phyloP scores from a whole-genome alignment of 2,329 filamentous ascomycete species.

The Cyphellophora europaea region DNA sequence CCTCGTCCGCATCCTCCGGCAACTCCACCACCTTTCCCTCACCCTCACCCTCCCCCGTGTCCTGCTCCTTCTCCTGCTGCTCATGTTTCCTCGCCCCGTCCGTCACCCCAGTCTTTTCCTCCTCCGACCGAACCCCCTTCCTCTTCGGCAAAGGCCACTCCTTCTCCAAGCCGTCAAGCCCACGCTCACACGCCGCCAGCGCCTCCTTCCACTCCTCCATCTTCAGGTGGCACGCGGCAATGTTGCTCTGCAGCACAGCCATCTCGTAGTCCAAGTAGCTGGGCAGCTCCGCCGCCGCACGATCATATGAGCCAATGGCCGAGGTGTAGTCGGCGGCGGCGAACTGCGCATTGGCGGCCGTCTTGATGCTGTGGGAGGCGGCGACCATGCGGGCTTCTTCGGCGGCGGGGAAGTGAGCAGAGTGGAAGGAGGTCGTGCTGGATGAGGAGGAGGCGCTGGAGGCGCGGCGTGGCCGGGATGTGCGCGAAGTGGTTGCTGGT shows the following conservation, averaged over 20 bases:
- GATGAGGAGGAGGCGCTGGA: constrained; percentile 8
- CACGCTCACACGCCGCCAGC: constrained; percentile 60
- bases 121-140: too few species aligned
- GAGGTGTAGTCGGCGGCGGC: constrained; percentile 59
- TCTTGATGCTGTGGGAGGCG: constrained; percentile 65
- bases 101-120: background rate
- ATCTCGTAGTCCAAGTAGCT: constrained; percentile 81
- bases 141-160: too few species aligned
- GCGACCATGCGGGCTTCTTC: constrained; percentile 53
- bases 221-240: constrained; percentile 81
- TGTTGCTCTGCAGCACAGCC: constrained; percentile 79
- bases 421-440: constrained; percentile 20
- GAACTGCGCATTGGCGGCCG: constrained; percentile 73
- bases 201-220: constrained; percentile 78
- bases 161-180: constrained; percentile 63
- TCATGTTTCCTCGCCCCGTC: constrained; percentile 12
- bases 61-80: constrained; percentile 12
- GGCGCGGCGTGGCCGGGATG: background rate
- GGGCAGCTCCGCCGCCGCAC: constrained; percentile 68
- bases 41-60: constrained; percentile 21
- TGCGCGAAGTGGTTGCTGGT: background rate
- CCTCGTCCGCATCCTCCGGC: constrained; percentile 30
- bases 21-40: constrained; percentile 41
- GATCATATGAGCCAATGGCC: constrained; percentile 74
- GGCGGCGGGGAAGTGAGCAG: constrained; percentile 33